Evolutionary conservation across 331 rosid genomes (phyloP), one percentile per base, ranked within the genome.

Genomic region (Quercus tomentella): DNA sequence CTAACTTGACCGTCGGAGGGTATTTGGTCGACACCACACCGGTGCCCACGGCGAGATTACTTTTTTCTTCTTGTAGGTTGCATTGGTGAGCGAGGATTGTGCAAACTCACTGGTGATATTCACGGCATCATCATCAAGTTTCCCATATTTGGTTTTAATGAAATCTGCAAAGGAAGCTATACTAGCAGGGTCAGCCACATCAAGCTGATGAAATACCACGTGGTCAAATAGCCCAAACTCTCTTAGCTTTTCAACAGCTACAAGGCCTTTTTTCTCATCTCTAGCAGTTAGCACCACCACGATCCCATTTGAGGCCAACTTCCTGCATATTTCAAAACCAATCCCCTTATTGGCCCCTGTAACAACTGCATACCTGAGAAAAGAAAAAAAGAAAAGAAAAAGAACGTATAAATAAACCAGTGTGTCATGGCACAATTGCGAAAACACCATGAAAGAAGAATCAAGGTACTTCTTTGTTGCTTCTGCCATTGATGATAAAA

Each of bases 71-170:
- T n/a, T n/a, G n/a, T n/a, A n/a, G n/a, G n/a, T n/a, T n/a, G n/a
- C n/a, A n/a, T n/a, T n/a, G n/a, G n/a, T n/a, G n/a, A n/a, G n/a
- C n/a, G n/a, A n/a, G n/a, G n/a, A n/a, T n/a, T n/a, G n/a, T n/a
- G n/a, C n/a, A n/a, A n/a, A n/a, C n/a, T n/a, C n/a, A n/a, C n/a
- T n/a, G n/a, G n/a, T n/a, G n/a, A n/a, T n/a, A n/a, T n/a, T n/a
- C n/a, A n/a, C n/a, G n/a, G n/a, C n/a, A 85, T 86, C 94, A 85
- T 86, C 94, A 85, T 86, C 94, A 56, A 91, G 97, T 65, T 85
- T 86, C 8, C 91, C 92, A 71, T 86, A 88, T 30, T 77, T 80
- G 65, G 43, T 49, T 73, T 70, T 85, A 74, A 91, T 81, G 82
- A 88, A 91, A 6, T 80, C 77, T 4, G 84, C 91, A n/a, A 89